phyloP scores from a whole-genome alignment of 805 yeast species.

The Maudiozyma barnettii region DNA sequence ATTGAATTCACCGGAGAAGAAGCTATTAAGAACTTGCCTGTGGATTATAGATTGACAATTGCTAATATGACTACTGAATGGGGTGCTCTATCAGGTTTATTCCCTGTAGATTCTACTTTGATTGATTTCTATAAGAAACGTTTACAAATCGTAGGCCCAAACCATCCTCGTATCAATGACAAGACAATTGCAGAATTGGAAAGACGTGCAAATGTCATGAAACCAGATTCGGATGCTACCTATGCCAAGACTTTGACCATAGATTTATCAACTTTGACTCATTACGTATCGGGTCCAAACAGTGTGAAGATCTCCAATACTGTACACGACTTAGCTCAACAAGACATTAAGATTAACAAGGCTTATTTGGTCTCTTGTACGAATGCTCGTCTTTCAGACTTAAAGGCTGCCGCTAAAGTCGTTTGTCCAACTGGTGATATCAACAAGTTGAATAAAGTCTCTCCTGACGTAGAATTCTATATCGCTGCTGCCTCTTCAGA shows the following conservation, averaged over 20 bases:
- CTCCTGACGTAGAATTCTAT: slow-evolving; percentile 87
- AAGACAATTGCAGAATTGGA: slow-evolving; percentile 40
- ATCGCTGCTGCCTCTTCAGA: slow-evolving; percentile 94
- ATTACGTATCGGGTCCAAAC: slow-evolving; percentile 93
- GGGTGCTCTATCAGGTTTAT: slow-evolving; percentile 95
- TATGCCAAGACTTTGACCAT: slow-evolving; percentile 84
- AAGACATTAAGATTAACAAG: slow-evolving; percentile 74
- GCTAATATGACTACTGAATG: slow-evolving; percentile 98
- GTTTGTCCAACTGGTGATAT: slow-evolving; percentile 36
- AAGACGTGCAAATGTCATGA: slow-evolving; percentile 9
- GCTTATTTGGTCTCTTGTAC: slow-evolving; percentile 98
- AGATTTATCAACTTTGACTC: slow-evolving; percentile 73
- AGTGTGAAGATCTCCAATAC: slow-evolving; percentile 87
- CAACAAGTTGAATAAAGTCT: slow-evolving; percentile 49
- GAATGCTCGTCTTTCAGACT: slow-evolving; percentile 85
- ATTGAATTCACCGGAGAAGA: slow-evolving; percentile 88
- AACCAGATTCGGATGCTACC: slow-evolving; percentile 66
- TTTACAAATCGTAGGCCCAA: slow-evolving; percentile 40
- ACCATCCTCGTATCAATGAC: slow-evolving; percentile 76
- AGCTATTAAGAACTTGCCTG: slow-evolving; percentile 55
- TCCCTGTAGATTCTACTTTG: slow-evolving; percentile 85
- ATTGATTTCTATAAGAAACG: slow-evolving; percentile 71
- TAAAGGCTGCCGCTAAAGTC: slow-evolving; percentile 88
- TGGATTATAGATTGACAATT: slow-evolving; percentile 82
- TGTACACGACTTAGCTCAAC: slow-evolving; percentile 58